Evolutionary conservation across 805 yeast species (phyloP).

Genomic region (Saccharomycopsis olivae): DNA sequence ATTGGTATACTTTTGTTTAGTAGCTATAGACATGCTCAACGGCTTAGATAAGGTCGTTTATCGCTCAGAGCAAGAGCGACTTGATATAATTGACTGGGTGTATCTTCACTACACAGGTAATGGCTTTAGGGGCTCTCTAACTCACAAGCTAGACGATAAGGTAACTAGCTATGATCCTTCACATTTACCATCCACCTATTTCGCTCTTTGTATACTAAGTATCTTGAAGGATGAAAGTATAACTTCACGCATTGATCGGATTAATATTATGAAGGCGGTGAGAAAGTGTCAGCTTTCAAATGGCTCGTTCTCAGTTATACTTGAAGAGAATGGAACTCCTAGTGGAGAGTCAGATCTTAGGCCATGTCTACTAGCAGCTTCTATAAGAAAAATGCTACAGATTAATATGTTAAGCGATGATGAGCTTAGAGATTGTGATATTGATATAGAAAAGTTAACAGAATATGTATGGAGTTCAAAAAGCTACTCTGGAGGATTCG

Average conservation of each 20-base stretch:
- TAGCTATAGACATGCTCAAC: conserved; percentile 45
- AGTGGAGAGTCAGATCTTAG: conserved; percentile 63
- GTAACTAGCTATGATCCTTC: conserved; percentile 41
- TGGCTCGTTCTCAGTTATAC: conserved; percentile 47
- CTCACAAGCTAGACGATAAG: conserved; percentile 26
- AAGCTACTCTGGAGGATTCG: conserved; percentile 63
- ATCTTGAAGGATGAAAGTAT: conserved; percentile 37
- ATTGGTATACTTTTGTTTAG: conserved; percentile 57
- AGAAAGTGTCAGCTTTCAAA: conserved; percentile 45
- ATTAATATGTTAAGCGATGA: conserved; percentile 25
- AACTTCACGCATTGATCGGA: conserved; percentile 27
- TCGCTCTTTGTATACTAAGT: conserved; percentile 51
- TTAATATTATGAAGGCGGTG: conserved; percentile 43
- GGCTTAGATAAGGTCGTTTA: conserved; percentile 22
- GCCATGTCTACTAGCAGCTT: conserved; percentile 61
- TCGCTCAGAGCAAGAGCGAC: conserved; percentile 23
- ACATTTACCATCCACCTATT: conserved; percentile 64
- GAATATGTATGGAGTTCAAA: conserved; percentile 28
- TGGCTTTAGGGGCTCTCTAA: conserved; percentile 51
- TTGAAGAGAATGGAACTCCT: conserved; percentile 27
- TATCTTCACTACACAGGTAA: conserved; percentile 35
- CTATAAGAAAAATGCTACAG: conserved; percentile 44
- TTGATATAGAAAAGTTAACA: conserved; percentile 33
- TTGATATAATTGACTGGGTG: conserved; percentile 31
- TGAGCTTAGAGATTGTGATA: conserved; percentile 24